phyloP scores from a whole-genome alignment of 257 asterid genomes.

The Solanum neorickii region DNA sequence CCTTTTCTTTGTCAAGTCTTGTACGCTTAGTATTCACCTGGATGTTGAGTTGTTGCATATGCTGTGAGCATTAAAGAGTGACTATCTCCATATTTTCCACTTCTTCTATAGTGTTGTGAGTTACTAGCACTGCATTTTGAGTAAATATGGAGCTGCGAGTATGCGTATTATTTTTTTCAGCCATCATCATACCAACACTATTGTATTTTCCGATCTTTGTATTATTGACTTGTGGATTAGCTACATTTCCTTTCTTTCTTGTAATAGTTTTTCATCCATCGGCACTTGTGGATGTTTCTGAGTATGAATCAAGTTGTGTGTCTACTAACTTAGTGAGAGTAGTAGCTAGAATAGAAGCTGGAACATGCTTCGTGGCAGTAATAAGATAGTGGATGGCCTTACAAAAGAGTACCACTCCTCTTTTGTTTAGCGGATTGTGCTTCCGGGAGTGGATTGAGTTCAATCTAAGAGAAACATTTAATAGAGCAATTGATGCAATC shows the following conservation, averaged over 20 bases:
- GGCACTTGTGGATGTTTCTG: not conserved
- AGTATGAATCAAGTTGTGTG: not conserved
- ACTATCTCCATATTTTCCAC: not conserved
- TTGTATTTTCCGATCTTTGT: not conserved
- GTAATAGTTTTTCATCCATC: not conserved
- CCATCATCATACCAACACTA: not conserved
- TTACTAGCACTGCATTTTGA: not conserved
- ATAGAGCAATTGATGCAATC: not conserved
- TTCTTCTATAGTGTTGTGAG: not conserved
- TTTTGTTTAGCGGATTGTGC: not conserved
- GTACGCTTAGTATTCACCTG: not conserved
- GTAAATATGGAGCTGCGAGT: too few relatives aligned
- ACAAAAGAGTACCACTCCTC: not conserved
- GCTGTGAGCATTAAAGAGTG: not conserved
- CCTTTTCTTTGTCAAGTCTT: too few relatives aligned
- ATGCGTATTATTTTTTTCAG: not conserved
- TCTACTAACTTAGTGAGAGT: not conserved
- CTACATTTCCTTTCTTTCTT: not conserved
- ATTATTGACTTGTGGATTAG: not conserved
- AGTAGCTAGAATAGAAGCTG: not conserved
- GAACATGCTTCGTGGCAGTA: not conserved
- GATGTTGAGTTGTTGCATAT: not conserved
- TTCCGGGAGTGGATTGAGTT: not conserved
- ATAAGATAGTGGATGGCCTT: not conserved
- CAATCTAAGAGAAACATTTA: not conserved